Percentiles rank a stretch among this genome's conserved stretches.
These are phyloP conservation scores for Alloteropsis semialata DNA, from an alignment of 176 grass and related monocot species.

Conservation along the genomic window DNA sequence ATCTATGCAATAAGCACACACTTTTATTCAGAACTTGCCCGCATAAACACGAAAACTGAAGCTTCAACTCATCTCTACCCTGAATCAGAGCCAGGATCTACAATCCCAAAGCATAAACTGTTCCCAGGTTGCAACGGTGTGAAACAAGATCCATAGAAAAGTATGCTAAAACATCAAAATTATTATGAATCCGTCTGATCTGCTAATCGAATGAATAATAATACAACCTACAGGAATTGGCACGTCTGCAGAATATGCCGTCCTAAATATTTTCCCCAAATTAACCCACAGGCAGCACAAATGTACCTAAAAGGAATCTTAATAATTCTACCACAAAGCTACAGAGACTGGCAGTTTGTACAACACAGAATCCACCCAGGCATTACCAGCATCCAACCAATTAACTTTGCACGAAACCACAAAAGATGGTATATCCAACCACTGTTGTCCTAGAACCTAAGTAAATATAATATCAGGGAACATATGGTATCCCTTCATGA, in stretches of 20 bases:
- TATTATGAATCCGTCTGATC: not conserved
- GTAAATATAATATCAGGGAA: conserved; percentile 14
- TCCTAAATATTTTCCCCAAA: not conserved
- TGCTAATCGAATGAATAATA: not conserved
- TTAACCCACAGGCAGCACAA: not conserved
- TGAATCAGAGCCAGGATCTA: not conserved
- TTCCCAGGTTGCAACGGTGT: not conserved
- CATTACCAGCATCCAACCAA: conserved; percentile 25
- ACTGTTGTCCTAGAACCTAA: conserved; percentile 10
- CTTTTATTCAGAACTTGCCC: not conserved
- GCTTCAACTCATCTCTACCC: not conserved
- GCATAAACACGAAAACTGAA: not conserved
- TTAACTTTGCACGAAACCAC: conserved; percentile 2
- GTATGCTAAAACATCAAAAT: not conserved
- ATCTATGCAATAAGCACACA: not conserved
- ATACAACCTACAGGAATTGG: not conserved
- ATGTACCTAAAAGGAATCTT: conserved; percentile 1
- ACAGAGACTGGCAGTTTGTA: conserved; percentile 8
- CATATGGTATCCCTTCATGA: conserved; percentile 7
- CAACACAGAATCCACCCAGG: conserved; percentile 2
- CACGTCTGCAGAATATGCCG: not conserved
- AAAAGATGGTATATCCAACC: not conserved
- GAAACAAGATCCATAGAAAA: not conserved
- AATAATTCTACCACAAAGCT: not conserved
- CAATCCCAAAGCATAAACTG: not conserved